These are phyloP conservation scores for Porogramme epimiltina DNA, from an alignment of 1,284 basidiomycete species.

Conservation along the genomic window DNA sequence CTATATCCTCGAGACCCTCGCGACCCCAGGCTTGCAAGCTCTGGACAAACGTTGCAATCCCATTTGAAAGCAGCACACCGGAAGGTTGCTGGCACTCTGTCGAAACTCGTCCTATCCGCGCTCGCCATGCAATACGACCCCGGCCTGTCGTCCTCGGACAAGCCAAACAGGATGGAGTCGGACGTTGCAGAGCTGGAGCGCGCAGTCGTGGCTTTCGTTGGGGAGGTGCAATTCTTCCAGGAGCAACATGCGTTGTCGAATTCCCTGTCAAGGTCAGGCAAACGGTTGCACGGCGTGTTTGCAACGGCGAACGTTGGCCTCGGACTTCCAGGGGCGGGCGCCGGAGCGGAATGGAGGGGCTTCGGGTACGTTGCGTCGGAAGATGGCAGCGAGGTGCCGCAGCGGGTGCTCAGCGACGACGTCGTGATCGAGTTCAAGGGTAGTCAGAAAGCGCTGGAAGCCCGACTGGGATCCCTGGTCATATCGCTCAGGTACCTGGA, in stretches of 20 bases:
- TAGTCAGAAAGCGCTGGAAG: conserved; percentile 50
- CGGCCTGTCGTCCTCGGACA: conserved; percentile 58
- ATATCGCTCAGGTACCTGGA: conserved; percentile 20
- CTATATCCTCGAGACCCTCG: conserved; percentile 54
- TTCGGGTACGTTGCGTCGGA: conserved; percentile 70
- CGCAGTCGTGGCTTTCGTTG: conserved; percentile 71
- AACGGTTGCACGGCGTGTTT: conserved; percentile 67
- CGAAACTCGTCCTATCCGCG: conserved; percentile 74
- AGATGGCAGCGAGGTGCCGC: conserved; percentile 49
- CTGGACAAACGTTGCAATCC: conserved; percentile 51
- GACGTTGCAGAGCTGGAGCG: conserved; percentile 80
- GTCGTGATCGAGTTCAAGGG: conserved; percentile 55
- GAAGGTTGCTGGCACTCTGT: conserved; percentile 78
- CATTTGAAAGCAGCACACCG: conserved; percentile 71
- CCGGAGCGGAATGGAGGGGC: conserved; percentile 74
- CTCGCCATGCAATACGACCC: conserved; percentile 79
- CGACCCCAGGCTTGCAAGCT: conserved; percentile 42
- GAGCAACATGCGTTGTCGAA: conserved; percentile 36
- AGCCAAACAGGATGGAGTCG: conserved; percentile 70
- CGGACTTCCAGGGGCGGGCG: conserved; percentile 73
- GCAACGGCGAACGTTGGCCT: conserved; percentile 65
- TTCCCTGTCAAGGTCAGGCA: conserved; percentile 38
- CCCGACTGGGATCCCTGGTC: conserved; percentile 18
- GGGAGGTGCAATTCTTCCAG: conserved; percentile 67
- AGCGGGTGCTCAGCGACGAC: conserved; percentile 50